Percentiles rank a stretch among this genome's conserved stretches.
These are phyloP conservation scores for Anthracocystis walkeri DNA, from an alignment of 1,284 basidiomycete genomes.

Conservation along the genomic window DNA sequence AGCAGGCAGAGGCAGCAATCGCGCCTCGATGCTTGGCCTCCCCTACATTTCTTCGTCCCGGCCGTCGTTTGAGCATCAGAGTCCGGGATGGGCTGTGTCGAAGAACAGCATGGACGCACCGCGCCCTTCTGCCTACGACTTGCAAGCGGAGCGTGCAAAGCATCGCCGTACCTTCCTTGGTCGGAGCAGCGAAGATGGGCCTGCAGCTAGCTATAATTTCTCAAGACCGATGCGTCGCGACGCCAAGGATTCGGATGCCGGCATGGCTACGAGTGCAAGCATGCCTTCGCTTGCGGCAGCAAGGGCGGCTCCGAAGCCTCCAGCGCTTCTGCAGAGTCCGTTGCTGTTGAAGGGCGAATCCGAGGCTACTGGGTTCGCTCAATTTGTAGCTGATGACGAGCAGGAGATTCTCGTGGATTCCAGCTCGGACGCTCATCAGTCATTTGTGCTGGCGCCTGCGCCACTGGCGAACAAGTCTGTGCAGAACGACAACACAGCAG, in stretches of 20 bases:
- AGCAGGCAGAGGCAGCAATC: constrained; percentile 10
- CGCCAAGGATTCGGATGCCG: constrained; percentile 1
- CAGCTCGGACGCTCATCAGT: constrained; percentile 22
- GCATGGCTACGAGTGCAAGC: constrained; percentile 12
- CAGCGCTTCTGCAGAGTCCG: constrained; percentile 28
- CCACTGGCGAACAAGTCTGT: background rate
- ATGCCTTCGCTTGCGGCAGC: constrained; percentile 23
- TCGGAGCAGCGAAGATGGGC: constrained; percentile 19
- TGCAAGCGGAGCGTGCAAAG: constrained; percentile 20
- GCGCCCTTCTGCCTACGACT: constrained; percentile 9
- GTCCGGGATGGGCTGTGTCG: constrained; percentile 28
- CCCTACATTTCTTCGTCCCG: constrained; percentile 35
- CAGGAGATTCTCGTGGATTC: constrained; percentile 27
- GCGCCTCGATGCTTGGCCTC: constrained; percentile 23
- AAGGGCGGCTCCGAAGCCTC: constrained; percentile 16
- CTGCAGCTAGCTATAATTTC: constrained; percentile 27
- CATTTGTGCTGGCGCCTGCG: constrained; percentile 4
- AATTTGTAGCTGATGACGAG: constrained; percentile 30
- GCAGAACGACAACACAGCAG: background rate
- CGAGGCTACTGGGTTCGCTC: constrained; percentile 27
- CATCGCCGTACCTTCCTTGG: constrained; percentile 33
- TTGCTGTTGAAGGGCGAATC: constrained; percentile 39
- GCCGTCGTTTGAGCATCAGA: constrained; percentile 29
- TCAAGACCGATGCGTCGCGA: constrained; percentile 36
- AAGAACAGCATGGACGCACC: constrained; percentile 11